Evolutionary conservation across 306 rosid genomes (phyloP).

Genomic region (Vicia sativa): DNA sequence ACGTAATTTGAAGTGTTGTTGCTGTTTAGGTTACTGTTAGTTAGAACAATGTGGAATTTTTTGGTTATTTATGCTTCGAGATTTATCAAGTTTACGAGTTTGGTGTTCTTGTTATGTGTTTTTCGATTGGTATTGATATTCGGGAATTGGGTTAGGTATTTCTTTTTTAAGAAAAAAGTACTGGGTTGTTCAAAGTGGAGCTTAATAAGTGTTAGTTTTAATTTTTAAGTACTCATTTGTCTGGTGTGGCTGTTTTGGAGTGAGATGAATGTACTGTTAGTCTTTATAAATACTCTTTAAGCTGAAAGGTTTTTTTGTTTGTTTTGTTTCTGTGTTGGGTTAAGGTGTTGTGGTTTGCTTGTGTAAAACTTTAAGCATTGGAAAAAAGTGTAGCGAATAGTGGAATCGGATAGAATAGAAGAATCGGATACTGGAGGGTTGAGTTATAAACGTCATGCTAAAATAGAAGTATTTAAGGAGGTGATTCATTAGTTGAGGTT

Average conservation of each 20-base stretch:
- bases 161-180: no score
- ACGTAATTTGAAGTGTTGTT: neutral
- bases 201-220: neutral
- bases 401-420: slow-evolving; percentile 25
- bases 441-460: neutral
- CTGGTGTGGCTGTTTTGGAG: no score
- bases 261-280: no score
- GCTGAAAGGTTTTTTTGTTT: no score
- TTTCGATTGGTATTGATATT: neutral
- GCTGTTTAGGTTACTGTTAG: neutral
- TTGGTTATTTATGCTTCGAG: slow-evolving; percentile 1
- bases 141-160: slow-evolving; percentile 19
- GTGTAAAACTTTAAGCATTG: neutral
- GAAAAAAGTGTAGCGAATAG: slow-evolving; percentile 4
- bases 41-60: slow-evolving; percentile 22
- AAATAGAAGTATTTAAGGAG: neutral
- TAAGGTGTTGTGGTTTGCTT: neutral
- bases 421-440: slow-evolving; percentile 3
- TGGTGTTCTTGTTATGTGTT: slow-evolving; percentile 10
- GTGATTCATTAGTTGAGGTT: slow-evolving; percentile 25
- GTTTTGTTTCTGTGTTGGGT: no score
- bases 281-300: no score
- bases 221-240: neutral
- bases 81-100: neutral
- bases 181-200: slow-evolving; percentile 6